phyloP scores from a whole-genome alignment of 2,329 filamentous ascomycete genomes.

The Colletotrichum sidae region DNA sequence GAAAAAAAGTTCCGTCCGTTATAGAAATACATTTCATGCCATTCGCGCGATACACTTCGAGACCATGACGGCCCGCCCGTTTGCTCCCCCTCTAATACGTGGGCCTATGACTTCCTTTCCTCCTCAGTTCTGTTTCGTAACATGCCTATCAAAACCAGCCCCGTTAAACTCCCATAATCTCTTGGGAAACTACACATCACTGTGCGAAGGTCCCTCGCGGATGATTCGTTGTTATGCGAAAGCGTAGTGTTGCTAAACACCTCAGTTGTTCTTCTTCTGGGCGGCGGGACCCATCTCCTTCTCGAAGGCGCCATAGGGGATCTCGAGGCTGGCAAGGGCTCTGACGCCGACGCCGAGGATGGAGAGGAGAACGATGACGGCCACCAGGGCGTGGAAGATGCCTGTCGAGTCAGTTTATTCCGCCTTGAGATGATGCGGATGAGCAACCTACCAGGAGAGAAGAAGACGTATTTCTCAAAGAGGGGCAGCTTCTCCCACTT shows the following conservation, averaged over 20 bases:
- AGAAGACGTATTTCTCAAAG: slow-evolving; percentile 95
- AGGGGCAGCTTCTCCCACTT: slow-evolving; percentile 63
- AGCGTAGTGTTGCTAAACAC: slow-evolving; percentile 48
- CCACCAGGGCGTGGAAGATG: slow-evolving; percentile 87
- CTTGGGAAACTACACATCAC: slow-evolving; percentile 28
- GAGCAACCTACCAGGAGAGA: slow-evolving; percentile 78
- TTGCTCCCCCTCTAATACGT: slow-evolving; percentile 5
- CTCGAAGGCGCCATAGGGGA: slow-evolving; percentile 94
- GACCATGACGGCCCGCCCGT: not conserved
- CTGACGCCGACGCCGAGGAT: slow-evolving; percentile 84
- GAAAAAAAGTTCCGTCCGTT: slow-evolving; percentile 25
- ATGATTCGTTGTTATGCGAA: not conserved
- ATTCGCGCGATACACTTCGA: slow-evolving; percentile 26
- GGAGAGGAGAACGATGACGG: slow-evolving; percentile 75
- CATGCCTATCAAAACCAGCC: slow-evolving; percentile 33
- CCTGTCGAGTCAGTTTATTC: slow-evolving; percentile 60
- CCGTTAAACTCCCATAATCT: slow-evolving; percentile 35
- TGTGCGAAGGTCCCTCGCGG: not conserved
- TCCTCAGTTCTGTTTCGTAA: slow-evolving; percentile 9
- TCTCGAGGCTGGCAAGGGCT: slow-evolving; percentile 83
- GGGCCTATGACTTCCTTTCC: slow-evolving; percentile 12
- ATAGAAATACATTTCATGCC: slow-evolving; percentile 33
- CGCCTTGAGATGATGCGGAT: not conserved
- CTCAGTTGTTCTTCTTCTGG: slow-evolving; percentile 90
- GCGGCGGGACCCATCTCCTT: slow-evolving; percentile 93